phyloP scores from a whole-genome alignment of 192 early-diverging fungal species.

The Rhizophagus clarus region DNA sequence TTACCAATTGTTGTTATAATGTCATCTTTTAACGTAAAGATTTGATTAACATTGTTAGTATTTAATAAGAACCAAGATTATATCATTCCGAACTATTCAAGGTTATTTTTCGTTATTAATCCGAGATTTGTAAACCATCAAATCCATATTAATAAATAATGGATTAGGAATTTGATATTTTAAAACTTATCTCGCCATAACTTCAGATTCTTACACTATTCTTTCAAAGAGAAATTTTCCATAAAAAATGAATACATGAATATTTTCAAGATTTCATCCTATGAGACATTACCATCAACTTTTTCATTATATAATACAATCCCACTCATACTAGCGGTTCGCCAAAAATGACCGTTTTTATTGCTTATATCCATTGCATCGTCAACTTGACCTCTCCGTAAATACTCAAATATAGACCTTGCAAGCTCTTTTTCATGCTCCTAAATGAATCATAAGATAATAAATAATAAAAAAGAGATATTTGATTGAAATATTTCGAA shows the following conservation, averaged over 20 bases:
- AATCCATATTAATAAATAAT: neutral
- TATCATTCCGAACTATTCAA: neutral
- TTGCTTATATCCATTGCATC: constrained; percentile 73
- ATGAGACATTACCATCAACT: constrained; percentile 2
- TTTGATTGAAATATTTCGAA: neutral
- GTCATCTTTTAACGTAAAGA: neutral
- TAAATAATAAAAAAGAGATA: neutral
- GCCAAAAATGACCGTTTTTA: constrained; percentile 76
- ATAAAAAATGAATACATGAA: neutral
- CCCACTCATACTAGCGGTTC: constrained; percentile 77
- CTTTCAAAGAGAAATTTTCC: neutral
- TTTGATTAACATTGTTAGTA: neutral
- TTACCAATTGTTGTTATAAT: constrained; percentile 47
- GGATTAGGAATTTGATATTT: neutral
- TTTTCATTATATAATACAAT: constrained; percentile 59
- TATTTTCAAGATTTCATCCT: neutral
- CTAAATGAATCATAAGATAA: neutral
- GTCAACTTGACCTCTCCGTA: constrained; percentile 69
- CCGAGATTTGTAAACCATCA: neutral
- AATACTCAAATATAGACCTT: constrained; percentile 73
- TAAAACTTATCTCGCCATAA: neutral
- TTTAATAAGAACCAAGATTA: neutral
- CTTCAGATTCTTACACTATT: neutral
- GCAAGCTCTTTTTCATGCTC: constrained; percentile 55
- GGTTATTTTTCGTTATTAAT: neutral